Evolutionary conservation across 2,329 filamentous ascomycete genomes (phyloP), one percentile per base, ranked within the genome.

Genomic region (Ascochyta pisi): DNA sequence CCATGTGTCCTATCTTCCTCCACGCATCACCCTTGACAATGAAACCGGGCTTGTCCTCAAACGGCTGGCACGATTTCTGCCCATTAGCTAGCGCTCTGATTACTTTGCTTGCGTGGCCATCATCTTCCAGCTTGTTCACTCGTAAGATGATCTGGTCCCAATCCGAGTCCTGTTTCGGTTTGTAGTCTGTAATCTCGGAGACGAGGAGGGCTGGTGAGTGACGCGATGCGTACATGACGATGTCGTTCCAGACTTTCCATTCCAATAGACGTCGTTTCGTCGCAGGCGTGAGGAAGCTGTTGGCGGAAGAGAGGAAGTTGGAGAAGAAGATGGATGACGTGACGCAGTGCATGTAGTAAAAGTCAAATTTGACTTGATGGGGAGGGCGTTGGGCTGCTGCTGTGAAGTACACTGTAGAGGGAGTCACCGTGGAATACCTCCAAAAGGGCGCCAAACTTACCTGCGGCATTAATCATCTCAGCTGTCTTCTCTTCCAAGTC

Each of bases 31-130:
- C 80, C 58, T 80, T 81, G 35, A 91, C 74, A 47, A 76, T 73
- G 27, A 85, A 79, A 12, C 60, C 66, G 15, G 63, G 79, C 77
- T 23, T 78, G 72, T 41, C 57, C 55, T 80, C 78, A 58, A 73
- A 89, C 37, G 73, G 71, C 61, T 70, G 65, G 47, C 81, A 83
- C 1, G 82, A 67, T 29, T 79, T 70, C 70, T 88, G 81, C 1
- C 86, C 91, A 65, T 92, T 76, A 4, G 84, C 83, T 16, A 95
- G 73, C 1, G 91, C 88, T 29, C 92, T 81, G 7, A 88, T 81
- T 5, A 96, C 77, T 75, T 97, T 97, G 50, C 87, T 81, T 9
- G 86, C 82, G 76, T 98, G 94, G 0, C 93, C 92, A 73, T 97
- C 92, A 63, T 96, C 93, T 0, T 82, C 68, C 22, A 80, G 69